phyloP scores from a whole-genome alignment of 140 eudicot species.

The Senecio squalidus region DNA sequence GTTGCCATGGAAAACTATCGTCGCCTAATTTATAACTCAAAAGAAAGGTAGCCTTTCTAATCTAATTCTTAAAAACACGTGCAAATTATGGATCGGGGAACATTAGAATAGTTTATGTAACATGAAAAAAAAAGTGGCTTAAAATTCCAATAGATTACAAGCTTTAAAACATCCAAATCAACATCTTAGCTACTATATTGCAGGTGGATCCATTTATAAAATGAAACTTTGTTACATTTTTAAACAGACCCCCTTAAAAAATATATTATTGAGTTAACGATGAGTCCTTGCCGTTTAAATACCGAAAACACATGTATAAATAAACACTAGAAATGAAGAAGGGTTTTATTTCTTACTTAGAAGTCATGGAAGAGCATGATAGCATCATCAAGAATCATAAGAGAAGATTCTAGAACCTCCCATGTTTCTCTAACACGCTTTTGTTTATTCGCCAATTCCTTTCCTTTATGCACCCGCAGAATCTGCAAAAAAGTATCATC shows the following conservation, averaged over 20 bases:
- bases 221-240: not conserved
- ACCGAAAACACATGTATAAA: not conserved
- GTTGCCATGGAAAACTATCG: no score
- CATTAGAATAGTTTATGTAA: no score
- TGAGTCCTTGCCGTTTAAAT: not conserved
- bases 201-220: not conserved
- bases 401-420: conserved; percentile 56
- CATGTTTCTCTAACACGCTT: conserved; percentile 30
- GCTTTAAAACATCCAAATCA: not conserved
- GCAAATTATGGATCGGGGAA: no score
- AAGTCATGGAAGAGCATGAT: conserved; percentile 72
- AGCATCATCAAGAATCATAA: conserved; percentile 84
- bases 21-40: no score
- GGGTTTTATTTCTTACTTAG: conserved; percentile 8
- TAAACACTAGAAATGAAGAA: not conserved
- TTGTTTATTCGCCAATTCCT: conserved; percentile 29
- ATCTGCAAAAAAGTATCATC: conserved; percentile 32
- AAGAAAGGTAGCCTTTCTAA: no score
- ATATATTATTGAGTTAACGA: not conserved
- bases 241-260: not conserved
- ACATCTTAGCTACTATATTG: not conserved
- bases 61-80: no score
- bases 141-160: no score
- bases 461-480: conserved; percentile 45
- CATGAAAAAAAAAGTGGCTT: no score